phyloP scores from a whole-genome alignment of 176 grass and related monocot genomes.

The Hordeum marinum region DNA sequence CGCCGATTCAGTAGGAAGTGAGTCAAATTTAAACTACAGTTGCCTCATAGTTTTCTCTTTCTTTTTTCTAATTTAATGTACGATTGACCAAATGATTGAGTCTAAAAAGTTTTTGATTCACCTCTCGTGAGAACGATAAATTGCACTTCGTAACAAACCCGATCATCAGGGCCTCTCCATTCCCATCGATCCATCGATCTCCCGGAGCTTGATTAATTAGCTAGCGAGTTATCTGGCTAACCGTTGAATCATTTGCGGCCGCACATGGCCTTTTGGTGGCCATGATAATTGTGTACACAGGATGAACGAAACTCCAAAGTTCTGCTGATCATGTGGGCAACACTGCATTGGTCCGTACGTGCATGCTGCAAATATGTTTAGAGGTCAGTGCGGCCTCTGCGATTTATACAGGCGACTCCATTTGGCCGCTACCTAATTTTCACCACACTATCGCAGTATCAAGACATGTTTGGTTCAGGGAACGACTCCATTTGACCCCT shows the following conservation, averaged over 20 bases:
- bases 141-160: conserved; percentile 3
- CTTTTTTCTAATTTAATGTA: too few species aligned
- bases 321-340: not conserved
- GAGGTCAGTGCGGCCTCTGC: not conserved
- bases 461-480: too few species aligned
- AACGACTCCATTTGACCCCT: too few species aligned
- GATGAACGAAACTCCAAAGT: not conserved
- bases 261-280: conserved; percentile 24
- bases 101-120: too few species aligned
- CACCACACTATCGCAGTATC: too few species aligned
- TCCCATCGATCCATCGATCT: not conserved
- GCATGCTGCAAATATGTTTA: not conserved
- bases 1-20: too few species aligned
- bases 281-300: not conserved
- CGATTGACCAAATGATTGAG: too few species aligned
- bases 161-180: not conserved
- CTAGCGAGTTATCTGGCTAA: not conserved
- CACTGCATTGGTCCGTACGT: not conserved
- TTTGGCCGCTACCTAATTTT: too few species aligned
- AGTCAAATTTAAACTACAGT: too few species aligned
- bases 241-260: conserved; percentile 14
- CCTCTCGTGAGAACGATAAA: too few species aligned
- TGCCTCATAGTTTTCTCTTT: too few species aligned
- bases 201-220: not conserved
- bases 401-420: not conserved